Evolutionary conservation across 805 yeast genomes (phyloP).

Genomic region (Cyberlindnera nakhonratchasimensis): DNA sequence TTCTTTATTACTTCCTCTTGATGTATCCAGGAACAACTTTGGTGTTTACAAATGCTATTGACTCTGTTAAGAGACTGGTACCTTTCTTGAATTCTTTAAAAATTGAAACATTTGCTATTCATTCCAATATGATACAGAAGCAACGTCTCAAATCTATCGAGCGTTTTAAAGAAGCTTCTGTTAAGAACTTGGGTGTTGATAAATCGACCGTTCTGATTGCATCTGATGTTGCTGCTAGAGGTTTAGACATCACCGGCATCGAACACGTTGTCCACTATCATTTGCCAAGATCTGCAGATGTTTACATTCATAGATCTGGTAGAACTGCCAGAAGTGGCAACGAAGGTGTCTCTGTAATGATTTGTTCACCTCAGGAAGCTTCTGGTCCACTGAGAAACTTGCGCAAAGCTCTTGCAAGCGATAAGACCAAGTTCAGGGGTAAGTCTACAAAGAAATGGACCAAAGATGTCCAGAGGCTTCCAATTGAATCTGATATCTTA

Average conservation of each 20-base stretch:
- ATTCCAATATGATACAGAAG: conserved; percentile 93
- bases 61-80: conserved; percentile 81
- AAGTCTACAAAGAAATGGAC: conserved; percentile 42
- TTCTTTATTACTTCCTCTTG: conserved; percentile 79
- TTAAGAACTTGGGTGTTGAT: conserved; percentile 36
- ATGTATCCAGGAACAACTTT: conserved; percentile 87
- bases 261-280: conserved; percentile 96
- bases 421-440: conserved; percentile 27
- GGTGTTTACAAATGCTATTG: conserved; percentile 93
- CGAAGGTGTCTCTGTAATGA: conserved; percentile 92
- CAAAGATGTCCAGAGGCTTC: conserved; percentile 62
- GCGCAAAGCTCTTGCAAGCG: conserved; percentile 49
- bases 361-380: conserved; percentile 92
- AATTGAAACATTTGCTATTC: conserved; percentile 71
- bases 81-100: conserved; percentile 70
- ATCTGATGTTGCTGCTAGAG: conserved; percentile 98
- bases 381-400: conserved; percentile 81
- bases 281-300: conserved; percentile 90
- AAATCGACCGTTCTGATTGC: conserved; percentile 73
- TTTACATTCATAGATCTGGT: conserved; percentile 93
- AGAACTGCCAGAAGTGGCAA: conserved; percentile 96
- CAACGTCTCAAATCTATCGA: conserved; percentile 86
- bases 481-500: conserved; percentile 72
- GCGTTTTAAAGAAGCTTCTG: conserved; percentile 58
- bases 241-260: conserved; percentile 86